Base-by-base conservation (phyloP, 1,139 yeast genomes). In the Saccharomycopsis hybrid region DNA sequence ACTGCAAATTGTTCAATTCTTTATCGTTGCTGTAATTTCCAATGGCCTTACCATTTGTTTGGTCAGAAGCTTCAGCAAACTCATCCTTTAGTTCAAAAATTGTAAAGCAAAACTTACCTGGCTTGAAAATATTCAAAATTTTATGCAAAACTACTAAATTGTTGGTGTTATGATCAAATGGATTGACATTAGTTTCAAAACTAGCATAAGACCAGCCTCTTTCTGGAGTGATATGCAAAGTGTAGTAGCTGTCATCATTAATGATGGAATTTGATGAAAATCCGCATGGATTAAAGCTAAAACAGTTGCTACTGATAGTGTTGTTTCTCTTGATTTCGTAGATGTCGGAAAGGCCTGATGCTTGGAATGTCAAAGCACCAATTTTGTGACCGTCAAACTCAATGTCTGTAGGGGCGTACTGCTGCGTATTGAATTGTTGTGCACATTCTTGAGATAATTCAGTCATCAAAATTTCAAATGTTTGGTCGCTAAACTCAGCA, bases 191-290 rank as follows among this genome's bases (percentile, higher is more conserved):
- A 24, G 96, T 82, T 65, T 92, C 97, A 67, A 90, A 92, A 13
- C 96, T 86, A 11, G 97, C 97, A 67, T 92, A 92, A 2, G 96
- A 87, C 88, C 95, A 92, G 32, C 92, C 95, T 24, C 73, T 66
- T 65, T 92, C 97, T 0, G 98, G 98, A 0, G 98, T 92, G 41
- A 92, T 86, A 65, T 92, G 98, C 55, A 90, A 73, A 18, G 97
- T 92, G 64, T 87, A 89, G 69, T 90, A 92, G 64, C 77, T 77
- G 29, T 77, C 77, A 25, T 72, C 76, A 50, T 77, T 70, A 48
- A 85, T 67, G 45, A 88, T 70, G 30, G 94, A 83, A 66, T 92
- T 92, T 47, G 96, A 86, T 2, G 96, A 87, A 63, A 80, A 92
- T 13, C 98, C 98, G 67, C 97, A 92, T 1, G 98, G 98, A n/a